These are phyloP conservation scores for Tetracentron sinense DNA, from an alignment of 164 flowering plant species.

Conservation along the genomic window DNA sequence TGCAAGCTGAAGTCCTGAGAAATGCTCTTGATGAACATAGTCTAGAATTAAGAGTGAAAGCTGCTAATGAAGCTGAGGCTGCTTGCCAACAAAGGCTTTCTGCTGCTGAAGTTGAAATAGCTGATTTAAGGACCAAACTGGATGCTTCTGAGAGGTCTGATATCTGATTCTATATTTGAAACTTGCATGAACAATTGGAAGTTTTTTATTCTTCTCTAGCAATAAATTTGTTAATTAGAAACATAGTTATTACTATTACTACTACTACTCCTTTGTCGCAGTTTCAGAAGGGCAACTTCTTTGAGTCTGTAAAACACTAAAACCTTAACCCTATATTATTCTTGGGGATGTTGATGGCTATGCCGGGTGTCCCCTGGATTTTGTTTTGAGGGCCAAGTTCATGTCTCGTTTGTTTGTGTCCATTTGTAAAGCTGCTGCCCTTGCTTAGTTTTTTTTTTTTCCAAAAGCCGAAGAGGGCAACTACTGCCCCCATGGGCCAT, in stretches of 20 bases:
- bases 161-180: conserved; percentile 6
- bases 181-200: not conserved
- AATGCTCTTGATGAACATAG: conserved; percentile 80
- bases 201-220: not conserved
- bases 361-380: no score
- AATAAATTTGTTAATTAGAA: not conserved
- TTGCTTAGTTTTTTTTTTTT: no score
- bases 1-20: conserved; percentile 66
- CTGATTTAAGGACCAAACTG: conserved; percentile 65
- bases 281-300: no score
- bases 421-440: no score
- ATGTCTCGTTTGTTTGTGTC: no score
- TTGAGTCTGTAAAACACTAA: no score
- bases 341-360: no score
- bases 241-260: not conserved
- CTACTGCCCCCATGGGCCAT: no score
- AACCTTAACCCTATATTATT: no score
- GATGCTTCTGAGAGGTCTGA: conserved; percentile 81
- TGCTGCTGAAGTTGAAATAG: conserved; percentile 80
- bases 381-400: no score
- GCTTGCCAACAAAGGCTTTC: conserved; percentile 86
- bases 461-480: no score
- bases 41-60: conserved; percentile 85
- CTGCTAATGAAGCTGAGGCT: conserved; percentile 92
- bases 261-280: no score